Conservation (phyloP, 345 rosid genomes). For the Anastatica hierochuntica region DNA sequence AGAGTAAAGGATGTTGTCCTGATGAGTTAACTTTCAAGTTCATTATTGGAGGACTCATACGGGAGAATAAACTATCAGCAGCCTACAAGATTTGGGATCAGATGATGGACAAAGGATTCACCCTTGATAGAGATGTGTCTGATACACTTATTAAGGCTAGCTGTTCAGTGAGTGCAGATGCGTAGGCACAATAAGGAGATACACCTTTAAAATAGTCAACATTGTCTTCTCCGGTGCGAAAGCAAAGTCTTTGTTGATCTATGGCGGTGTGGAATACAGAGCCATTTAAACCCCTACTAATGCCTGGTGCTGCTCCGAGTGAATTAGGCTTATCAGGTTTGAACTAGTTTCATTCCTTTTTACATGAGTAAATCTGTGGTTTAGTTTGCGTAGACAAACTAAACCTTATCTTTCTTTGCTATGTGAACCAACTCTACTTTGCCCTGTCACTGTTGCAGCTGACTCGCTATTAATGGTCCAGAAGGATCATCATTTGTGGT, state of each 20-base stretch:
- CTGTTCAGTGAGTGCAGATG: conserved; percentile 18
- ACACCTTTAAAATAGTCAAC: no score
- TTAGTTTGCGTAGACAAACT: no score
- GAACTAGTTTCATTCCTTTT: no score
- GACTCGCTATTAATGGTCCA: no score
- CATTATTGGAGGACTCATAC: conserved; percentile 66
- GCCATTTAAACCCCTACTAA: no score
- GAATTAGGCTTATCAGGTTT: no score
- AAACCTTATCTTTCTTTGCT: no score
- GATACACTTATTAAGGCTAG: conserved; percentile 45
- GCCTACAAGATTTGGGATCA: conserved; percentile 90
- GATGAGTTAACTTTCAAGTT: conserved; percentile 79
- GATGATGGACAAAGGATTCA: conserved; percentile 97
- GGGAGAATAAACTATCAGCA: conserved; percentile 41
- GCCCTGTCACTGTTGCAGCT: no score
- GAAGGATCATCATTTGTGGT: no score
- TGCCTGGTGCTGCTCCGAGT: no score
- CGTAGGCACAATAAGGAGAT: conserved; percentile 3
- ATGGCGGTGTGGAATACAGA: conserved; percentile 2
- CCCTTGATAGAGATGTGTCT: conserved; percentile 70
- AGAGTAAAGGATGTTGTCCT: conserved; percentile 47
- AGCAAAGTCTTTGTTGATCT: not conserved
- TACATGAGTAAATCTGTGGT: no score
- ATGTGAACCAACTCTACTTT: no score
- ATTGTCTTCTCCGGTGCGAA: not conserved